Conservation (phyloP, 2,329 filamentous ascomycete genomes). For the Biscogniauxia sp. region DNA sequence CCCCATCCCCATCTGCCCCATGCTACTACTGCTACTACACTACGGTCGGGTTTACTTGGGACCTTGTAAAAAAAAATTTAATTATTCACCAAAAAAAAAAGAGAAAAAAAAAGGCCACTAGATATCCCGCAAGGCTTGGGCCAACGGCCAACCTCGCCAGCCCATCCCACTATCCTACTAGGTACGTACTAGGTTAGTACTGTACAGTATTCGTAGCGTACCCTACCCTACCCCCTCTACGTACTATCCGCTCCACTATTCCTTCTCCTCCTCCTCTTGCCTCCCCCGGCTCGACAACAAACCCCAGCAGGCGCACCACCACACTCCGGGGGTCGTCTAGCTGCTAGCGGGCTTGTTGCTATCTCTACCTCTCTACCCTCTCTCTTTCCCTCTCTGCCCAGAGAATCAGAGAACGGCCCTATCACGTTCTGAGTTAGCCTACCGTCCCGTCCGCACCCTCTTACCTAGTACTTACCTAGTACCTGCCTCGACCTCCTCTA, state of each 20-base stretch:
- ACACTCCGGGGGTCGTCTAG: constrained; percentile 16
- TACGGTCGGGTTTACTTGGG: constrained; percentile 6
- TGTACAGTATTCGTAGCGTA: constrained; percentile 8
- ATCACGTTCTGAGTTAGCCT: constrained; percentile 25
- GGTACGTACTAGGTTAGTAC: constrained; percentile 12
- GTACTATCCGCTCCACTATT: neutral
- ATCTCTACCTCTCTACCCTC: neutral
- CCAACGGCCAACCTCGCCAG: constrained; percentile 19
- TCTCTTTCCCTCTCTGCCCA: constrained; percentile 2
- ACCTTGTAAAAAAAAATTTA: constrained; percentile 10
- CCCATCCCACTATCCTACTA: constrained; percentile 14
- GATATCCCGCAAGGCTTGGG: neutral
- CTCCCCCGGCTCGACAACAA: constrained; percentile 24
- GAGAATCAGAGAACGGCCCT: constrained; percentile 14
- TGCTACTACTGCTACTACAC: constrained; percentile 5
- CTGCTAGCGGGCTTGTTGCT: constrained; percentile 22
- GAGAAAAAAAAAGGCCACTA: constrained; percentile 6
- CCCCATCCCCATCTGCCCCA: constrained; percentile 2
- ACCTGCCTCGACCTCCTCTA: constrained; percentile 23
- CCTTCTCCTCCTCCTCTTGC: neutral
- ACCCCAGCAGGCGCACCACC: constrained; percentile 24
- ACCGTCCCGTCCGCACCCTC: constrained; percentile 31
- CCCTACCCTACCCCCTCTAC: neutral
- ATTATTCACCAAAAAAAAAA: neutral
- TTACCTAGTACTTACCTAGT: constrained; percentile 5